Evolutionary conservation across 139 green algal species (phyloP).

Genomic region (Tetratostichococcus sp.): DNA sequence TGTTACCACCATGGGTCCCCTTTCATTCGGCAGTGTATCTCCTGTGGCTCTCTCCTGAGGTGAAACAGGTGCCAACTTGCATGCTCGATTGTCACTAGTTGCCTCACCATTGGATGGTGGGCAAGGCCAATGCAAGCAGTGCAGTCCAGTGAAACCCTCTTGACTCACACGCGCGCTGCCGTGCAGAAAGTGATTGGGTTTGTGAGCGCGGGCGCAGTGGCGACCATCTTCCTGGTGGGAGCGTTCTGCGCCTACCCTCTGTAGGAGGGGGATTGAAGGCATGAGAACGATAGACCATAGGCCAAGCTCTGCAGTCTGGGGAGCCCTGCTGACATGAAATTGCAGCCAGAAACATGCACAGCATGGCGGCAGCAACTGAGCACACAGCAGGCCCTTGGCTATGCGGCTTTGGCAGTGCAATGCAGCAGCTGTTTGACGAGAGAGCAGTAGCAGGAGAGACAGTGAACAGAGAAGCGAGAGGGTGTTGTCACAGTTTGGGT

Average conservation of each 20-base stretch:
- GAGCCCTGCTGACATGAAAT: neutral
- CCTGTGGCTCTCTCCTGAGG: too few relatives aligned
- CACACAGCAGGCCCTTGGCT: neutral
- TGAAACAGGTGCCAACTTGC: too few relatives aligned
- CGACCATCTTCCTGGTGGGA: conserved; percentile 6
- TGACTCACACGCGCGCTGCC: neutral
- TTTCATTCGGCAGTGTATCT: too few relatives aligned
- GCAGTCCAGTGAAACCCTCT: neutral
- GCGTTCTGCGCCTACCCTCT: neutral
- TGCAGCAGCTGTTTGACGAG: too few relatives aligned
- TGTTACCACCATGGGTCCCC: neutral
- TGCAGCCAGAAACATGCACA: neutral
- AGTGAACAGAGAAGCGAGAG: too few relatives aligned
- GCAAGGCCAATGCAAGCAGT: neutral
- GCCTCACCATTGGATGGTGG: too few relatives aligned
- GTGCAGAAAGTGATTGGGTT: conserved; percentile 13
- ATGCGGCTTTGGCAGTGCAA: too few relatives aligned
- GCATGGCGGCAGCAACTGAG: neutral
- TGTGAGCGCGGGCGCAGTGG: conserved; percentile 6
- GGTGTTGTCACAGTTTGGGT: too few relatives aligned
- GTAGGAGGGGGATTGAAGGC: neutral
- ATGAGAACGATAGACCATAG: neutral
- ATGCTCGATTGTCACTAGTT: too few relatives aligned
- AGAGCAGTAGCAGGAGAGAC: too few relatives aligned
- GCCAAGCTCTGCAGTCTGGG: neutral